Base-by-base conservation (phyloP, 179 eudicot genomes). In the Heliamphora pulchella region DNA sequence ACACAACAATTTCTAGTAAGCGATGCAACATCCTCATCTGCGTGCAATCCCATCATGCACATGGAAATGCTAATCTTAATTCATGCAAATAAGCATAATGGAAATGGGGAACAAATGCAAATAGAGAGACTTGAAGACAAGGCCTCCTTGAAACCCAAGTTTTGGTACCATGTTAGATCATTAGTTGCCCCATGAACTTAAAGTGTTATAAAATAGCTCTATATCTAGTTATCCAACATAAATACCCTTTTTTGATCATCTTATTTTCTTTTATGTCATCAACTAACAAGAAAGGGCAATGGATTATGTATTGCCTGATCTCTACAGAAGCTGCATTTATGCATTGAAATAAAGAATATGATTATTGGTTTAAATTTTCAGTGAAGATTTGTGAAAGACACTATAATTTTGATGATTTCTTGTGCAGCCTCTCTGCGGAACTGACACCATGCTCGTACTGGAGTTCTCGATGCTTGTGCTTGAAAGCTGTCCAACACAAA, bases 371-470 rank as follows among this genome's bases (percentile, higher is more conserved):
- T 67, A 6, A 31, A 5, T 18, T 53, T 20, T 6, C 17, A 57
- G 53, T 3, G 20, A 46, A 15, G 44, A 58, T 46, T 14, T 59
- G 46, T 51, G 44, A 2, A 59, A 64, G 59, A 47, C 59, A 15
- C 39, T 66, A 54, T 44, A 46, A 50, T 61, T 48, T 53, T 73
- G 82, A 31, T 31, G 22, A 71, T 82, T 82, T 82, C 51, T 81
- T 86, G 20, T 91, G 92, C 96, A 96, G 99, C 99, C 99, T 86
- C 94, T 96, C 55, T 96, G 99, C 76, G 92, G 87, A 61, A 89
- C 88, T 15, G 97, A 96, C 80, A 93, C 98, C 41, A 89, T 92
- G 95, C 97, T 96, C 83, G 99, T 96, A 65, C 86, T 96, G 89
- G 98, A 96, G 82, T 96, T 82, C 82, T 91, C 99, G 13, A 92